Percentiles rank a stretch among this genome's conserved stretches.
Evolutionary conservation across 2,329 filamentous ascomycete genomes (phyloP).

Genomic region (Aspergillus phoenicis): DNA sequence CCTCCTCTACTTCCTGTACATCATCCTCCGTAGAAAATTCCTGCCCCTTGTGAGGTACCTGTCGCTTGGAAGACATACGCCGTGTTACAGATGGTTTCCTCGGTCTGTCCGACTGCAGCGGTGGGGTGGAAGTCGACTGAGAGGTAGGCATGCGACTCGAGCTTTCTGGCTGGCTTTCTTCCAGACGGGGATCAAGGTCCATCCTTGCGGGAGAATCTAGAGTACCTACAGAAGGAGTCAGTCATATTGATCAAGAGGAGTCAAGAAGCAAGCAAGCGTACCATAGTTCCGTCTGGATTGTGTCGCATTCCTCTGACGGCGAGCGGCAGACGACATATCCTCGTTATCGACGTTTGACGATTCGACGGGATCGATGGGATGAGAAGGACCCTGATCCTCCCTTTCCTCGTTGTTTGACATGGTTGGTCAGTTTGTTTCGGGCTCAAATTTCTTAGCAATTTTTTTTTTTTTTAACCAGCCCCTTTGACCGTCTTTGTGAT

Average conservation of each 20-base stretch:
- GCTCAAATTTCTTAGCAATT: neutral
- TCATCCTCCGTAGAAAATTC: constrained; percentile 93
- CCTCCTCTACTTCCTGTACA: constrained; percentile 74
- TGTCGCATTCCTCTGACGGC: constrained; percentile 19
- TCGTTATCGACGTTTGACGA: constrained; percentile 19
- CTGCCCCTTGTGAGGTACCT: constrained; percentile 76
- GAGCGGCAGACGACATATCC: constrained; percentile 19
- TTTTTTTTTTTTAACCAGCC: neutral
- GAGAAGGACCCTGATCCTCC: constrained; percentile 13
- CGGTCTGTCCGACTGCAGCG: constrained; percentile 47
- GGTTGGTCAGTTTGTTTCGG: constrained; percentile 4
- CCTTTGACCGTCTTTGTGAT: constrained; percentile 6
- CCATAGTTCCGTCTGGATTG: constrained; percentile 34
- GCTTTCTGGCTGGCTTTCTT: constrained; percentile 34
- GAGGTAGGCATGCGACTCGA: constrained; percentile 38
- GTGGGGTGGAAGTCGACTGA: constrained; percentile 49
- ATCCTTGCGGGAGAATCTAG: constrained; percentile 30
- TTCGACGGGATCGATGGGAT: constrained; percentile 10
- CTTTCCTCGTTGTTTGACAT: constrained; percentile 24
- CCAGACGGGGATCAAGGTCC: constrained; percentile 27
- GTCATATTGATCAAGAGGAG: neutral
- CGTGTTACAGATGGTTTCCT: constrained; percentile 74
- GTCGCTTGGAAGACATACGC: constrained; percentile 70
- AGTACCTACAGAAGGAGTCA: constrained; percentile 30
- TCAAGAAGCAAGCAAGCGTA: constrained; percentile 16